A percentile compares a stretch with the other conserved stretches of the same genome.
These are phyloP conservation scores for Phaeotremella fagi DNA, from an alignment of 768 basidiomycete species.

Conservation along the genomic window DNA sequence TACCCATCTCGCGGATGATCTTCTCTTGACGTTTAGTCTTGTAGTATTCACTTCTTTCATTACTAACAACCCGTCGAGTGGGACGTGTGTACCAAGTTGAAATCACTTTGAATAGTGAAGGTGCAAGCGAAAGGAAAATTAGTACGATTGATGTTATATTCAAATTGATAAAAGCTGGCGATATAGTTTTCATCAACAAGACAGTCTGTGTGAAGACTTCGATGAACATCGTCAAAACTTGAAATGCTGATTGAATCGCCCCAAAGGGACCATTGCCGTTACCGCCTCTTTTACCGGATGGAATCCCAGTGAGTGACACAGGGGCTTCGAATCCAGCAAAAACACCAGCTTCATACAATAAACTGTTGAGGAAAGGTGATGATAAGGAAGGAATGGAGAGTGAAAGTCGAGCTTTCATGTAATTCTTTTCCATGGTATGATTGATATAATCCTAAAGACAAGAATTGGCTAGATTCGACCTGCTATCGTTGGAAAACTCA, in stretches of 20 bases:
- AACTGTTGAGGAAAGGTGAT: slow-evolving; percentile 13
- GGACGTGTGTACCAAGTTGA: background rate
- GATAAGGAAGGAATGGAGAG: slow-evolving; percentile 33
- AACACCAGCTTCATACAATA: slow-evolving; percentile 30
- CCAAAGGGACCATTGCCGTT: slow-evolving; percentile 8
- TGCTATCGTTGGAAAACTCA: background rate
- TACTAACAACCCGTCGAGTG: background rate
- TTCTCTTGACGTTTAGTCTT: slow-evolving; percentile 53
- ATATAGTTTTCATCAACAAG: slow-evolving; percentile 4
- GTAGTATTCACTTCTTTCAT: background rate
- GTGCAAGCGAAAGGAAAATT: slow-evolving; percentile 17
- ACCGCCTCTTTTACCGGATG: background rate
- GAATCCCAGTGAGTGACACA: too few relatives aligned
- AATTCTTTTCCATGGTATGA: slow-evolving; percentile 20
- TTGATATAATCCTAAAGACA: slow-evolving; percentile 18
- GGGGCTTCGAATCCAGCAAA: slow-evolving; percentile 18
- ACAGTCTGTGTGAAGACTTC: slow-evolving; percentile 5
- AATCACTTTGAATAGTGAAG: slow-evolving; percentile 5
- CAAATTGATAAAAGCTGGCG: background rate
- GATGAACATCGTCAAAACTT: slow-evolving; percentile 5
- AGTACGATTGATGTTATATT: slow-evolving; percentile 3
- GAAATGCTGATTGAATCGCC: slow-evolving; percentile 2
- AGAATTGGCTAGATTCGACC: background rate
- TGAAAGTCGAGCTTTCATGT: slow-evolving; percentile 27
- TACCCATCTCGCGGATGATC: slow-evolving; percentile 64